Evolutionary conservation across 148 eudicot genomes (phyloP).

Genomic region (Polygonum maritimum): DNA sequence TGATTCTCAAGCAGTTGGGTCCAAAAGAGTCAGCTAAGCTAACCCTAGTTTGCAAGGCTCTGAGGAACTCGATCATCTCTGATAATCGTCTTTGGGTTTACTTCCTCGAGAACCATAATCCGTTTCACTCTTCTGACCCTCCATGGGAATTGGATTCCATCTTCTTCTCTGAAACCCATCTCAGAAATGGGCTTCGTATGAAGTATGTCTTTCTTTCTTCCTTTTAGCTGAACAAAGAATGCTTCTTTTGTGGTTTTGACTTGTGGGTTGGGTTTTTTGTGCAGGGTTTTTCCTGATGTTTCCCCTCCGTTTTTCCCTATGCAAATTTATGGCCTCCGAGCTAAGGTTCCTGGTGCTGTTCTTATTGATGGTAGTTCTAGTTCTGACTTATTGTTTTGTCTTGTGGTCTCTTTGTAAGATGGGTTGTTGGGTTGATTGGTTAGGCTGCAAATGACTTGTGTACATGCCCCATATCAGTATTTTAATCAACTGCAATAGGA

Average conservation of each 20-base stretch:
- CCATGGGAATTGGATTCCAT: conserved; percentile 22
- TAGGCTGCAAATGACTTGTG: background rate
- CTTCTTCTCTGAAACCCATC: conserved; percentile 50
- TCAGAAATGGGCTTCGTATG: conserved; percentile 29
- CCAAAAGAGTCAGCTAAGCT: conserved; percentile 55
- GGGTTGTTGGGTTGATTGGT: background rate
- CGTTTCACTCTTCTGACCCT: background rate
- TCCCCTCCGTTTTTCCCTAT: conserved; percentile 40
- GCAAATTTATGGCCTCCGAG: conserved; percentile 53
- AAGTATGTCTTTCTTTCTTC: background rate
- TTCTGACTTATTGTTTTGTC: background rate
- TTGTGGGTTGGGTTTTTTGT: background rate
- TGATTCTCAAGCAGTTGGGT: conserved; percentile 42
- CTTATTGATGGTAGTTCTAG: conserved; percentile 58
- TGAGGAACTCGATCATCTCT: conserved; percentile 35
- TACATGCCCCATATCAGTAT: too few species aligned
- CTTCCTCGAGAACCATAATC: conserved; percentile 32
- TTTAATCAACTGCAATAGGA: too few species aligned
- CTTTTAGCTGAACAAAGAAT: background rate
- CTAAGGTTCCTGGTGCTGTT: conserved; percentile 63
- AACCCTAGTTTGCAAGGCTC: conserved; percentile 40
- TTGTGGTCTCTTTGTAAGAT: background rate
- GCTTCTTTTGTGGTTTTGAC: too few species aligned
- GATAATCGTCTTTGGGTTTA: conserved; percentile 66
- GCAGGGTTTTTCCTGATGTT: background rate